Conservation (phyloP, 2,329 filamentous ascomycete genomes). For the Aspergillus phoenicis region DNA sequence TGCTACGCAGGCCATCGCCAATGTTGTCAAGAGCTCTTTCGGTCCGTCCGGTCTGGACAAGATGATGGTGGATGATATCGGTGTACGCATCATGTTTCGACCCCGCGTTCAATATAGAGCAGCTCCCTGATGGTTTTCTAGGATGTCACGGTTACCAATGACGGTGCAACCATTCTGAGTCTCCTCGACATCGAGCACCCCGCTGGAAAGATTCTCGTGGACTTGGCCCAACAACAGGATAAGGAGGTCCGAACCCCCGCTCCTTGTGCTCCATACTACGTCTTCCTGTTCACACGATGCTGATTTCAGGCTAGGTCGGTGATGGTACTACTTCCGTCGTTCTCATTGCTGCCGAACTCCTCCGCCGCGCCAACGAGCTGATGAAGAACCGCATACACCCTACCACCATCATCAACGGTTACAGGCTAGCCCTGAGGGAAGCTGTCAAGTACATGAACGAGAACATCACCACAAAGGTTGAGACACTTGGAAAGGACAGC, state of each 20-base stretch:
- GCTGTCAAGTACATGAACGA: constrained; percentile 99
- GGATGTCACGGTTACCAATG: constrained; percentile 99
- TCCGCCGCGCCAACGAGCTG: constrained; percentile 91
- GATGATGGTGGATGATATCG: constrained; percentile 99
- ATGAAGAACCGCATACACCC: constrained; percentile 99
- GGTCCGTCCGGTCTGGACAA: constrained; percentile 96
- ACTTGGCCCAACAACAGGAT: constrained; percentile 96
- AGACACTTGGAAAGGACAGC: constrained; percentile 84
- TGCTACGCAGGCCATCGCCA: constrained; percentile 94
- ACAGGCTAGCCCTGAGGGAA: constrained; percentile 91
- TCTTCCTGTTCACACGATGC: neutral
- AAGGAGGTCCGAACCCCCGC: constrained; percentile 64
- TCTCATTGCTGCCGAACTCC: constrained; percentile 91
- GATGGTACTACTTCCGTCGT: constrained; percentile 98
- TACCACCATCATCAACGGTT: constrained; percentile 98
- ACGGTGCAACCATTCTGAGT: constrained; percentile 94
- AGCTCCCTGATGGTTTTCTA: constrained; percentile 38
- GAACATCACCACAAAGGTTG: constrained; percentile 94
- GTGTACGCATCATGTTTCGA: constrained; percentile 58
- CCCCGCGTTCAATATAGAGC: constrained; percentile 21
- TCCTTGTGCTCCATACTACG: neutral
- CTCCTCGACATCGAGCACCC: constrained; percentile 97
- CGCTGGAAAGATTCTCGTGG: constrained; percentile 96
- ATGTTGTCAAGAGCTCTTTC: constrained; percentile 98
- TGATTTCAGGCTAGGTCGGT: constrained; percentile 62